Base-by-base conservation (phyloP, 192 early-diverging fungal species). In the Obelidium mucronatum region DNA sequence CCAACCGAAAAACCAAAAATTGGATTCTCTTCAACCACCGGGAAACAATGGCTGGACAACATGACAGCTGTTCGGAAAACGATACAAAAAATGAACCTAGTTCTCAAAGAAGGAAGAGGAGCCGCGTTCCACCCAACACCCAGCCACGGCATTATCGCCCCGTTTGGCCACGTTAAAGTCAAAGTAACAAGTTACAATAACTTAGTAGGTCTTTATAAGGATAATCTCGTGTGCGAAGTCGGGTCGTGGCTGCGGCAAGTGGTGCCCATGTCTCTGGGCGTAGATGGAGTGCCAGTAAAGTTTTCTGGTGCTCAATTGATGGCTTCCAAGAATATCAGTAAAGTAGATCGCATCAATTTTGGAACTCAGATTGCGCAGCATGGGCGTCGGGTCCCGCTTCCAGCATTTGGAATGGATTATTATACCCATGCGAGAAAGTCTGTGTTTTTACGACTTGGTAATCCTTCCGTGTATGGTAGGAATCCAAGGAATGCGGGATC, bases 61-160 rank as follows among this genome's bases (percentile, higher is more conserved):
- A 78, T 82, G 36, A 86, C 78, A 35, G 61, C 80, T 48, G 75
- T 84, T 26, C 79, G 86, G 24, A 67, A 73, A 4, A 62, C 80
- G 42, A 74, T 82, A 19, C 33, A 78, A 31, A 73, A 71, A 26
- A 88, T 86, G 86, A 74, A 88, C 34, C 35, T 36, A 13, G 44
- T 86, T 33, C 77, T 88, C 1, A 69, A 76, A 1, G 86, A 88
- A 52, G 86, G 86, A 0, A 76, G 84, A 22, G 86, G 86, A 4
- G 86, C 81, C 17, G 86, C 84, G 0, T 88, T 88, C 73, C 82
- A 84, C 56, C 54, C 80, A 8, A 66, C 74, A 3, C 86, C 86
- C 2, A 75, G 65, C 33, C 44, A 39, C 51, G 83, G 81, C 19
- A 76, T 78, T 1, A 56, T 88, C 13, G 31, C 64, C 17, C 84